A percentile compares a stretch with the other conserved stretches of the same genome.
phyloP scores from a whole-genome alignment of 208 protist species.

The Leptomonas seymouri region DNA sequence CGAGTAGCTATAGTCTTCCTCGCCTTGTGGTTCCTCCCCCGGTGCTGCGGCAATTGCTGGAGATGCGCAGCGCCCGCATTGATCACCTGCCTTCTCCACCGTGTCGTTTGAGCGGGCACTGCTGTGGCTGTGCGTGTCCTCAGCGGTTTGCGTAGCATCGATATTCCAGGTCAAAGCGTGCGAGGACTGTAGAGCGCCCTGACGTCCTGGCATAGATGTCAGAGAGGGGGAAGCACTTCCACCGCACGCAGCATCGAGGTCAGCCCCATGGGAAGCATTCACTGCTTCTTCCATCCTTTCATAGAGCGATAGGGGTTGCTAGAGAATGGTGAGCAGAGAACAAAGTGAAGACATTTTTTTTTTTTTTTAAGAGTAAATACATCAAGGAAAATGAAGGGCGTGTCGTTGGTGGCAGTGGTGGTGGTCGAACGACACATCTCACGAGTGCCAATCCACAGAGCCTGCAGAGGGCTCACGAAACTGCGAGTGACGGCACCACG shows the following conservation, averaged over 20 bases:
- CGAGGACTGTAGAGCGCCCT: background rate
- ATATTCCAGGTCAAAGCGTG: background rate
- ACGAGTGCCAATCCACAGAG: no score
- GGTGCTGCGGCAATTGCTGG: background rate
- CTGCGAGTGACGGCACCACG: no score
- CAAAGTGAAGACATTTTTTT: background rate
- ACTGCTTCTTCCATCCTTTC: background rate
- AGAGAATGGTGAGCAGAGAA: background rate
- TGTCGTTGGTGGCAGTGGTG: no score
- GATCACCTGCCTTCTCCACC: conserved; percentile 18
- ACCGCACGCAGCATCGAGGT: background rate
- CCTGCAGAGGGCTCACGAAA: no score
- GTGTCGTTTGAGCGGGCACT: conserved; percentile 17
- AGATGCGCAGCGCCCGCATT: background rate
- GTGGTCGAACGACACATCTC: no score
- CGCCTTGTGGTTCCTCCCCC: background rate
- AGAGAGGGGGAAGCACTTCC: background rate
- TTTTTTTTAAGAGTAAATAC: background rate
- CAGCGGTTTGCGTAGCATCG: background rate
- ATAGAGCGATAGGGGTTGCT: background rate
- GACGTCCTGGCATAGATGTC: background rate
- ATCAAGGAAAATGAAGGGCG: no score
- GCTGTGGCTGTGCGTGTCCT: conserved; percentile 1
- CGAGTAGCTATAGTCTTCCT: conserved; percentile 23
- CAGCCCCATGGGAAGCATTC: background rate